Evolutionary conservation across 768 basidiomycete genomes (phyloP), one percentile per base, ranked within the genome.

Genomic region (Agrocybe praecox): DNA sequence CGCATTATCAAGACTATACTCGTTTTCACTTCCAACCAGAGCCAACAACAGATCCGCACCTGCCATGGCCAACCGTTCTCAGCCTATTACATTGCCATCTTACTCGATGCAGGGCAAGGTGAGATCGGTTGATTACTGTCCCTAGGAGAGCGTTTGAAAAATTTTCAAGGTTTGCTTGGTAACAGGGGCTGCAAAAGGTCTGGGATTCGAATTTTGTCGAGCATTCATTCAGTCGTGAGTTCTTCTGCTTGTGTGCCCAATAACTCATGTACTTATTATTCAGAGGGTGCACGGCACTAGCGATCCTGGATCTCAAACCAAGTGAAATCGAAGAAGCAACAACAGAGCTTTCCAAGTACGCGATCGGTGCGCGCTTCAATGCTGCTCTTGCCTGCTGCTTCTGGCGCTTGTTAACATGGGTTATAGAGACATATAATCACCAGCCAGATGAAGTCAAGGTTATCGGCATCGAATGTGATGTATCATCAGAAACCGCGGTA

Each of bases 131-230:
- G 34, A 48, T 17, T 15, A 17, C 7, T 24, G 12, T 10, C 2
- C 42, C 44, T 21, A 34, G 12, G 14, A 32, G 21, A 11, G 34
- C 24, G 23, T 15, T 19, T 55, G 29, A 49, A 43, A 8, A 50
- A 46, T 24, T 54, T 58, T 33, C 18, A 7, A 96, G 88, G 94
- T 94, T 52, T 93, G 92, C 74, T 76, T 96, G 64, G 87, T 98
- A 49, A 98, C 96, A 36, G 96, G 96, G 46, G 96, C 88, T 52
- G 96, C 95, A 12, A 82, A 91, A 65, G 96, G 96, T 7, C 76
- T 98, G 46, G 96, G 96, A 7, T 82, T 90, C 62, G 89, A 94
- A 71, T 94, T 98, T 69, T 95, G 94, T 69, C 83, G 87, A 46
- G 94, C 94, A 12, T 95, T 98, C 72, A 66, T 95, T 62, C 87